phyloP scores from a whole-genome alignment of 129 eudicot genomes.

The Logfia minima region DNA sequence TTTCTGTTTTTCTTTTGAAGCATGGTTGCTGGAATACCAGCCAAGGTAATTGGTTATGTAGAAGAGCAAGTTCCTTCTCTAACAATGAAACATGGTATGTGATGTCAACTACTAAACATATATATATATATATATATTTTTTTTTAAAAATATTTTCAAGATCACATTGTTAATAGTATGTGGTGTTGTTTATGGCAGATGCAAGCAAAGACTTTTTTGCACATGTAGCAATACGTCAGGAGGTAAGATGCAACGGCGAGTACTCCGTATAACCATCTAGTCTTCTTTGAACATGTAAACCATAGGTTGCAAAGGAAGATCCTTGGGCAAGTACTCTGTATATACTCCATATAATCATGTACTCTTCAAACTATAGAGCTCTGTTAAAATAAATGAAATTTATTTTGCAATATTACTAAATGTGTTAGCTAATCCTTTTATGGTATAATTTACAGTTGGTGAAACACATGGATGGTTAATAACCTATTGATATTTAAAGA shows the following conservation, averaged over 20 bases:
- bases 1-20: slow-evolving; percentile 28
- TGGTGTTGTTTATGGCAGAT: slow-evolving; percentile 39
- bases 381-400: slow-evolving; percentile 13
- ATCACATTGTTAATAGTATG: neutral
- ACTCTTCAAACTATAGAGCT: slow-evolving; percentile 13
- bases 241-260: slow-evolving; percentile 44
- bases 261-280: slow-evolving; percentile 16
- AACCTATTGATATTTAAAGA: neutral
- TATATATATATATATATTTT: too few species aligned
- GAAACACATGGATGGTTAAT: neutral
- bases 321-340: neutral
- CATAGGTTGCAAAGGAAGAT: slow-evolving; percentile 12
- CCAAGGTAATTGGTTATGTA: slow-evolving; percentile 67
- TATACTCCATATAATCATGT: slow-evolving; percentile 12
- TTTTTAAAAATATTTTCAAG: neutral
- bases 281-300: slow-evolving; percentile 4
- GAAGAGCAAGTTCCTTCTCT: slow-evolving; percentile 68
- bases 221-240: slow-evolving; percentile 40
- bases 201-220: slow-evolving; percentile 63
- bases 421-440: neutral
- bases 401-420: slow-evolving; percentile 4
- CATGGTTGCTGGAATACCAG: slow-evolving; percentile 77
- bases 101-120: neutral
- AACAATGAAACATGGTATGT: slow-evolving; percentile 78
- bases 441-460: neutral